Evolutionary conservation across 1,139 yeast species (phyloP), one percentile per base, ranked within the genome.

Genomic region (Taphrina flavorubra): DNA sequence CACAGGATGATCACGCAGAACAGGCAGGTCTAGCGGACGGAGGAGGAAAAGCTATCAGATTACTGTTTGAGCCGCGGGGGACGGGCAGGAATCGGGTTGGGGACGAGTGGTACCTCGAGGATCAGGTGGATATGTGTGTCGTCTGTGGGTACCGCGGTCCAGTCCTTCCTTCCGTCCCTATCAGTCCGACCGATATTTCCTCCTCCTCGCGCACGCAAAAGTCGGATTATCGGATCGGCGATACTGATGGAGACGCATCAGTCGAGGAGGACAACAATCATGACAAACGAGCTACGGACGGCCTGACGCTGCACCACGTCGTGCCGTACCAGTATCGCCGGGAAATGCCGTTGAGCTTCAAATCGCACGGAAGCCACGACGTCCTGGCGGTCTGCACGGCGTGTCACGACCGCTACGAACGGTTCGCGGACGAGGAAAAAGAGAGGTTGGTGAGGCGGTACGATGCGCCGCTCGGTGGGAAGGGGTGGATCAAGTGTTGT

Each of bases 71-170:
- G 53, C 67, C 67, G 16, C 53, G 18, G 20, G 67, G 67, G 4
- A 37, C 60, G n/a, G 67, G 67, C 40, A 44, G 67, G 31, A 42
- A 39, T 5, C 31, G 60, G 25, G 59, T 14, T 36, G 67, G 67
- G 7, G 67, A 62, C n/a, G 60, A 51, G 39, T 62, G 67, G 67
- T 62, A 62, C 20, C 46, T 62, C 25, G 67, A 51, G 51, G 31
- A 51, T n/a, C 67, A 53, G 18, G 14, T 16, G 39, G 67, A 62
- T 8, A 34, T n/a, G 18, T 62, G 67, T 34, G 67, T 62, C 34
- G 67, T 62, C n/a, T 62, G 67, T 36, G 60, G 67, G 14, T 37
- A 37, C 10, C 31, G 16, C 13, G 65, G 53, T 16, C 13, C 14
- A 34, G 34, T 53, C 16, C 31, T 25, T 25, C 31, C 31, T 25